A percentile compares a stretch with the other conserved stretches of the same genome.
Evolutionary conservation across 2,329 filamentous ascomycete genomes (phyloP).

Genomic region (Eutypella sp.): DNA sequence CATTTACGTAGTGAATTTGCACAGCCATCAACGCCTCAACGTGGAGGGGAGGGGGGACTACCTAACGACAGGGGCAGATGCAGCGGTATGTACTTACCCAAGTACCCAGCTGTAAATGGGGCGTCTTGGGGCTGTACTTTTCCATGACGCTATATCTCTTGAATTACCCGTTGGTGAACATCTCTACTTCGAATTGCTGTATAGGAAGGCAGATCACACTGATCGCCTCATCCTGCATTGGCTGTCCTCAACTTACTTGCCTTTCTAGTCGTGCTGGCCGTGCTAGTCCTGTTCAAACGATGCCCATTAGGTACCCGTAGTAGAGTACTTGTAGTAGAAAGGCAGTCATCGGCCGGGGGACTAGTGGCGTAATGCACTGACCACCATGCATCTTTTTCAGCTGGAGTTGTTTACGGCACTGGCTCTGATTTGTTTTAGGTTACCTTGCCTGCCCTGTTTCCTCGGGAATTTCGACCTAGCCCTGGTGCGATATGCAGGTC

Average conservation of each 20-base stretch:
- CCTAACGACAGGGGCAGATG: too few relatives aligned
- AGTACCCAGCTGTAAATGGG: neutral
- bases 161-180: too few relatives aligned
- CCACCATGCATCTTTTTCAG: slow-evolving; percentile 30
- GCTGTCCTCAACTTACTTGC: too few relatives aligned
- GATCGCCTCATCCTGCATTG: too few relatives aligned
- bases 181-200: too few relatives aligned
- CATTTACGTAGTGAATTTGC: neutral
- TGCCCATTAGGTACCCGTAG: neutral
- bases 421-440: slow-evolving; percentile 26
- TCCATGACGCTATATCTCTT: too few relatives aligned
- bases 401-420: slow-evolving; percentile 23
- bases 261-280: too few relatives aligned
- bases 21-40: too few relatives aligned
- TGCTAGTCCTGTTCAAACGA: neutral
- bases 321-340: slow-evolving; percentile 7
- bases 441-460: slow-evolving; percentile 10
- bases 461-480: slow-evolving; percentile 26
- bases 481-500: slow-evolving; percentile 31
- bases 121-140: neutral
- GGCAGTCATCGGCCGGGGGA: too few relatives aligned
- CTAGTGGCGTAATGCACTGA: slow-evolving; percentile 25
- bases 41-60: too few relatives aligned
- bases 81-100: too few relatives aligned
- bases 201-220: too few relatives aligned